Evolutionary conservation across 371 early-diverging fungal genomes (phyloP), one percentile per base, ranked within the genome.

Genomic region (Saksenaea vasiformis): DNA sequence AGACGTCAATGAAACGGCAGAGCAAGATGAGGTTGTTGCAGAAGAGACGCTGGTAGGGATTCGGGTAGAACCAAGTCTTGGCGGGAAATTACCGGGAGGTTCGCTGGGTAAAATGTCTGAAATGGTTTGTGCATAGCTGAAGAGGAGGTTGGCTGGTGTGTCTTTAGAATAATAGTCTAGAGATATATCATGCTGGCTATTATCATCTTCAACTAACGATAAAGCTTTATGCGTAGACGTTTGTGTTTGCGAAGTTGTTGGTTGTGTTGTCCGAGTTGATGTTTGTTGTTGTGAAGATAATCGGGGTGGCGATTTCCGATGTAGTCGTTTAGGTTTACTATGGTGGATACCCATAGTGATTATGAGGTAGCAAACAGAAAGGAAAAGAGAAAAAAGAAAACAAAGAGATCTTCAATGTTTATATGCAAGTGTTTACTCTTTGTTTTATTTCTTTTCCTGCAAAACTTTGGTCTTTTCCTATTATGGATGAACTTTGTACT

Each of bases 151-250:
- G 24, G 17, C 5, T 19, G 51, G 24, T 54, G 55, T 56, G 11
- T 62, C 55, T 14, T 56, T 62, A 8, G 62, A 62, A 19, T 62
- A 44, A 65, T 60, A 47, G 15, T 65, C 65, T n/a, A 65, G 39
- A 9, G 55, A 60, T 56, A 43, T 31, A 5, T 62, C 35, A 13
- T 14, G 13, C 11, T 24, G 10, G 26, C 36, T 27, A 55, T 62
- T 39, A 14, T 54, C 38, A 31, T 62, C 62, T 24, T 37, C 41
- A 0, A n/a, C 31, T 13, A 13, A n/a, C 54, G 37, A 26, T 57
- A 44, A 17, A 44, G 58, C 17, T 47, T 37, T 17, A 63, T 57
- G 15, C 47, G 54, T 15, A 31, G 31, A 31, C 14, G 19, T 47
- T 26, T 43, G 58, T 13, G 58, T 0, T 57, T n/a, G n/a, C 13